Percentiles rank a stretch among this genome's conserved stretches.
Conservation (phyloP, 768 basidiomycete species). For the Crucibulum laeve region DNA sequence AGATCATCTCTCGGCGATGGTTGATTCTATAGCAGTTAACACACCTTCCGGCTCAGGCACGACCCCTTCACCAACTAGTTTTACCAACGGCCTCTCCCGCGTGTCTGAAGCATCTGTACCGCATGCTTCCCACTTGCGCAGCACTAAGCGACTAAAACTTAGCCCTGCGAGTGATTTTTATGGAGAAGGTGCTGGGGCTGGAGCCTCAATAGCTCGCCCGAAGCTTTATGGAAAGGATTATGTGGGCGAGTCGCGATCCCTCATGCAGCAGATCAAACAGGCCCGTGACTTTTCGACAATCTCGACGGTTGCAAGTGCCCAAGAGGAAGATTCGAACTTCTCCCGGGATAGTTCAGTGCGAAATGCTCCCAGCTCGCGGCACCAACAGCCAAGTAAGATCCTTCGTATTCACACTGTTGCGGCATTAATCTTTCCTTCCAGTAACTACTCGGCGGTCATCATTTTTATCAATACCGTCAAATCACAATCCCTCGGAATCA, state of each 20-base stretch:
- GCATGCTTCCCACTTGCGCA: slow-evolving; percentile 56
- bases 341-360: background rate
- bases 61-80: slow-evolving; percentile 42
- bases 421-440: background rate
- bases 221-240: slow-evolving; percentile 56
- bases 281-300: slow-evolving; percentile 77
- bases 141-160: slow-evolving; percentile 76
- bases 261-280: slow-evolving; percentile 79
- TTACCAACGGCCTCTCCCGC: slow-evolving; percentile 38
- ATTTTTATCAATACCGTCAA: slow-evolving; percentile 27
- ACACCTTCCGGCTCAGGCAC: slow-evolving; percentile 57
- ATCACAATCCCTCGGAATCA: slow-evolving; percentile 22
- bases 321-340: slow-evolving; percentile 21
- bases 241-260: slow-evolving; percentile 68
- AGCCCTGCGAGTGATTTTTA: slow-evolving; percentile 63
- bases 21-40: slow-evolving; percentile 89
- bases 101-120: slow-evolving; percentile 39
- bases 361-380: background rate
- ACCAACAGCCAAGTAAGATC: background rate
- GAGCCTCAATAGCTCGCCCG: slow-evolving; percentile 45
- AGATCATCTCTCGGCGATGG: slow-evolving; percentile 89
- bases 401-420: background rate
- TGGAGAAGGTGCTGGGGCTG: slow-evolving; percentile 43
- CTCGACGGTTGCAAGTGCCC: slow-evolving; percentile 51
- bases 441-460: slow-evolving; percentile 22